Base-by-base conservation (phyloP, 2,329 filamentous ascomycete species). In the Fusarium begoniae region DNA sequence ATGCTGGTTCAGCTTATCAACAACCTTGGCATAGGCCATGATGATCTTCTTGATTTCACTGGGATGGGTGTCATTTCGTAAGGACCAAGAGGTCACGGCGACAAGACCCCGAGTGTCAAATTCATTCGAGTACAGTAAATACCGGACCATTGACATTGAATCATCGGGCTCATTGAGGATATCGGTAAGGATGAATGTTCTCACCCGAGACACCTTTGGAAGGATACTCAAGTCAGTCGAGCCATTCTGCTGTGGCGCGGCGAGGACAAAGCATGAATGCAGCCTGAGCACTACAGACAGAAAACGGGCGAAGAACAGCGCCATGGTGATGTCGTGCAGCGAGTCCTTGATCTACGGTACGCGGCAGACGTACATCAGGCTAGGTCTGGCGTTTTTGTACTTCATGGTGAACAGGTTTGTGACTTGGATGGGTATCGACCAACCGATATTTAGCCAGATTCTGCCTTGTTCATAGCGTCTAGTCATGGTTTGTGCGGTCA, bases 151-250 rank as follows among this genome's bases (percentile, higher is more conserved):
- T 3, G 66, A 69, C 66, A 68, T 69, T 3, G 63, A 56, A 10
- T 69, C 66, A 56, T 69, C 66, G 3, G 66, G 66, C 8, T 69
- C 66, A 6, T 65, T 65, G 18, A 54, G 57, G 6, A 65, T 68
- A 22, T 69, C 66, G 0, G 66, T 68, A 7, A 69, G 32, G 9
- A 69, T 55, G 15, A 69, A 69, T 2, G 64, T 63, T 30, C 64
- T 30, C 20, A 63, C 35, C 2, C 28, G 56, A 10, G 60, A 63
- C 6, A 63, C 60, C 11, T 48, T 63, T 2, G 35, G 22, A 2
- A 63, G 26, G 26, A 15, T 48, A 3, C 11, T 59, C 4, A 63
- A n/a, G 11, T 41, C 43, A 17, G 35, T 41, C 6, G n/a, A 18
- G 7, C 26, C 43, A 48, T 28, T 20, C 26, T 28, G 26, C 3